Base-by-base conservation (phyloP, 139 green algal species). In the Medakamo hakoo region DNA sequence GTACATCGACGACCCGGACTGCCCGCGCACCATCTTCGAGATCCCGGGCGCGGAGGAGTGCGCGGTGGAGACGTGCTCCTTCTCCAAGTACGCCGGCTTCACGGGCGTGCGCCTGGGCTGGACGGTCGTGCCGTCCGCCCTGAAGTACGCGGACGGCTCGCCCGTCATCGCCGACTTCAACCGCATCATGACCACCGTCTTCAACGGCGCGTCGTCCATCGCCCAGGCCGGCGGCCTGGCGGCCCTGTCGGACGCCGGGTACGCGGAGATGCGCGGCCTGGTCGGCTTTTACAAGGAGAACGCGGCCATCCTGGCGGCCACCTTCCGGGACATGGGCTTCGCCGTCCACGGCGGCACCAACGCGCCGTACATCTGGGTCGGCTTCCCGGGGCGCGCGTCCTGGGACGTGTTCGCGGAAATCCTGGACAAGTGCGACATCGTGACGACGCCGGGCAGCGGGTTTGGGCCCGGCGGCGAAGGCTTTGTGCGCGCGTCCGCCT, bases 261-360 rank as follows among this genome's bases (percentile, higher is more conserved):
- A 81, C 30, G 75, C 78, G 65, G 80, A 92, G 69, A 96, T 98
- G 87, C 49, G 78, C 27, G 68, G 78, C 16, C 68, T 96, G 58
- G 82, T 99, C 5, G 59, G 31, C 5, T 99, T 95, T 77, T 99
- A 99, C 84, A 96, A 97, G 77, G 93, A 96, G 74, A 99, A 99
- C 61, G 89, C 92, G 1, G 52, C 27, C 27, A 97, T 99, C 72
- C 76, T 99, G 29, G 80, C 79, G 61, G 63, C 57, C 22, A 86
- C 84, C 3, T 99, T 99, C 72, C 40, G 73, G 31, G 84, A 95
- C 27, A 84, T 98, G 80, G 93, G 93, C 49, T 97, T 98, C 79
- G 77, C 73, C 24, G 85, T 94, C 48, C 91, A 93, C 68, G 93
- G 93, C 61, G 93, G 91, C 27, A 73, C 74, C 18, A 86, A 99